Evolutionary conservation across 352 stramenopile genomes (phyloP).

Genomic region (Pythium sp.): DNA sequence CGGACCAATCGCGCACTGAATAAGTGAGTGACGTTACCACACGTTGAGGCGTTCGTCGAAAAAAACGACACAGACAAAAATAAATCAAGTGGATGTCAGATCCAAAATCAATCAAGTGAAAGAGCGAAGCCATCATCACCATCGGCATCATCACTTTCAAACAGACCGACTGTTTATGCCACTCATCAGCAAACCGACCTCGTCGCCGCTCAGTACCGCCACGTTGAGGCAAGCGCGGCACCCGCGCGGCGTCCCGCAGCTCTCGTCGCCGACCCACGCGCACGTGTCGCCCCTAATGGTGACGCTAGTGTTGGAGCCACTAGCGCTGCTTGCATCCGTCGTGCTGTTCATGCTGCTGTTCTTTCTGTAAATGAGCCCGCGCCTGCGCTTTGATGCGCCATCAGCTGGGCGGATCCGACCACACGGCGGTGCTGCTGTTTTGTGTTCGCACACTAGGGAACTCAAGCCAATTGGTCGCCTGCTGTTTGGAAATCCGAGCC

Average conservation of each 20-base stretch:
- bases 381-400: background rate
- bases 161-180: background rate
- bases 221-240: conserved; percentile 43
- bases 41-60: background rate
- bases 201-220: background rate
- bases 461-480: background rate
- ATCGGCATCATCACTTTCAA: conserved; percentile 1
- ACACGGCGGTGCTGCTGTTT: no score
- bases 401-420: background rate
- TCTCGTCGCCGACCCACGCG: conserved; percentile 7
- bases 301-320: background rate
- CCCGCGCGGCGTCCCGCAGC: conserved; percentile 32
- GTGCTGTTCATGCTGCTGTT: conserved; percentile 1
- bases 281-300: conserved; percentile 1
- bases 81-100: conserved; percentile 11
- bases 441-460: background rate
- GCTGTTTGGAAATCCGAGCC: background rate
- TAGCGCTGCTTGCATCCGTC: background rate
- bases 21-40: background rate
- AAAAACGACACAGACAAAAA: background rate
- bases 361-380: conserved; percentile 10
- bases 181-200: background rate
- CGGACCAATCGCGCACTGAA: conserved; percentile 31
- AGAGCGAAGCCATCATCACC: background rate
- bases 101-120: conserved; percentile 1